These are phyloP conservation scores for Fraxinus greggii DNA, from an alignment of 305 asterid genomes.

Conservation along the genomic window DNA sequence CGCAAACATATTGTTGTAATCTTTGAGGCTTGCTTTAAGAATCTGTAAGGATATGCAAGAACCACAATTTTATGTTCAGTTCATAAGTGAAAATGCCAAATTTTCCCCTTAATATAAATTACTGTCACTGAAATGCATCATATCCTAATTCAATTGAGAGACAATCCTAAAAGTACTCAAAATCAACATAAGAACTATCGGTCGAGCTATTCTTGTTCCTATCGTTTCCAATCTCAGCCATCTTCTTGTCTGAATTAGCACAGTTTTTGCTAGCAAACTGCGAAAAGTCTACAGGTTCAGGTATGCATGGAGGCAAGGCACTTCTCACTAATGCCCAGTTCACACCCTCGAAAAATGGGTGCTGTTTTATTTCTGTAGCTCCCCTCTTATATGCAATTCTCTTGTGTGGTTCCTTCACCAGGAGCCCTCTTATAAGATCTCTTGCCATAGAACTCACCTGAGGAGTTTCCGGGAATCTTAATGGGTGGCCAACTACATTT, in stretches of 20 bases:
- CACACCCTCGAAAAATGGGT: conserved; percentile 85
- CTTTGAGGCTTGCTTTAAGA: not conserved
- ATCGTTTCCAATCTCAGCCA: conserved; percentile 43
- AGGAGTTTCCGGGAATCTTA: conserved; percentile 70
- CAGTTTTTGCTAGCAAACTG: conserved; percentile 55
- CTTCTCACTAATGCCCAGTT: conserved; percentile 89
- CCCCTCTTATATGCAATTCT: conserved; percentile 84
- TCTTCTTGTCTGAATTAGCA: conserved; percentile 57
- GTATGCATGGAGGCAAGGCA: conserved; percentile 65
- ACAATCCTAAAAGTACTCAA: conserved; percentile 65
- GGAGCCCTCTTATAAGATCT: conserved; percentile 71
- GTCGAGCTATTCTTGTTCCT: conserved; percentile 33
- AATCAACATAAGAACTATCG: conserved; percentile 61
- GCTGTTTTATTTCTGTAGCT: conserved; percentile 87
- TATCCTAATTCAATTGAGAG: not conserved
- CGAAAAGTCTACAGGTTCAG: conserved; percentile 60
- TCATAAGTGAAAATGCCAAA: conserved; percentile 8
- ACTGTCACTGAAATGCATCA: conserved; percentile 14
- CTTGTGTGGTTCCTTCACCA: conserved; percentile 82
- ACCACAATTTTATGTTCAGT: not conserved
- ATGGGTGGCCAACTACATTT: conserved; percentile 77
- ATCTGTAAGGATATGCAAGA: not conserved
- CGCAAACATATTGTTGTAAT: not conserved
- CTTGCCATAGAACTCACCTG: conserved; percentile 56
- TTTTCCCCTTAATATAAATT: conserved; percentile 25